Evolutionary conservation across 2,329 filamentous ascomycete species (phyloP), one percentile per base, ranked within the genome.

Genomic region (Aureobasidium mangrovei): DNA sequence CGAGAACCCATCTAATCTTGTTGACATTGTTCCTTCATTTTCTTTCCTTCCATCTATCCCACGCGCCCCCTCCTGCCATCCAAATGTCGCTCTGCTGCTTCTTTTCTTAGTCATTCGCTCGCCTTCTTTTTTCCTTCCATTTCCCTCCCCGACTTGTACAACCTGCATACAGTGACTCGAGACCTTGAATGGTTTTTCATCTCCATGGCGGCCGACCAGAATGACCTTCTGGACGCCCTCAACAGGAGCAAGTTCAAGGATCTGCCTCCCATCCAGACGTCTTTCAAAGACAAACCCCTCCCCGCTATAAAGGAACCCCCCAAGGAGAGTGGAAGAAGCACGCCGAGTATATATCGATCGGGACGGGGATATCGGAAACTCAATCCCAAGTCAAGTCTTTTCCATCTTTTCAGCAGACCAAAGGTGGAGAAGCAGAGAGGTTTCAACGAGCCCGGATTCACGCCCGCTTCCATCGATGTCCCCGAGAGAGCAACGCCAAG

Each of bases 361-460:
- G 33, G 32, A 18, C 40, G 40, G 9, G 40, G 31, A 24, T n/a
- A 18, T 26, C 40, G 49, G 24, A 31, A 40, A 31, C n/a, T 53
- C 4, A 53, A 53, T 7, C 24, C 49, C 26, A 53, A 53, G n/a
- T 43, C 49, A 18, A 53, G 74, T 31, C 61, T 77, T 8, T 76
- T 77, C 65, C 71, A 66, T 54, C 67, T 77, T 10, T 77, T 77
- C 65, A 75, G 70, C 62, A 67, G 67, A 54, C 73, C 74, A 26
- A 77, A 75, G 60, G 72, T 75, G 29, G 74, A 77, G 59, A 72
- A 66, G 60, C 66, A 69, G 45, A 70, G 71, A 57, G 74, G 73
- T 4, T 72, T 75, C 59, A 69, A 69, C 28, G 74, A 77, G 60
- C 62, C 67, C 41, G 72, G 69, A 35, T 63, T 73, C 18, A 56